Conservation (phyloP, 2,329 filamentous ascomycete genomes). For the Paraphaeosphaeria sporulosa region DNA sequence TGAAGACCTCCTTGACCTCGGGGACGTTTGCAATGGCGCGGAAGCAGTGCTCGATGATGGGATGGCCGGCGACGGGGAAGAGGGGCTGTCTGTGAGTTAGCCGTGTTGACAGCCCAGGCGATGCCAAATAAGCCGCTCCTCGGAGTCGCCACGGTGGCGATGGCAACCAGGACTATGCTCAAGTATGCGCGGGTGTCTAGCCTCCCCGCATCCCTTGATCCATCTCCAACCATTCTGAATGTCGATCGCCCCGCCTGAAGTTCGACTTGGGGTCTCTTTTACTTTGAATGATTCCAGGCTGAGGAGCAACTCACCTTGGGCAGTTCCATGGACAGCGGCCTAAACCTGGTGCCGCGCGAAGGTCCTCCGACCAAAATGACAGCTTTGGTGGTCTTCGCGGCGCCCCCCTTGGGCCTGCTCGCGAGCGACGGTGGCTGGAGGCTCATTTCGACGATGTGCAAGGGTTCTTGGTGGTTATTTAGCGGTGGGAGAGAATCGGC, state of each 20-base stretch:
- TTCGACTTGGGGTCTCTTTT: background rate
- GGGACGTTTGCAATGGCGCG: slow-evolving; percentile 89
- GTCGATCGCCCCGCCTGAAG: background rate
- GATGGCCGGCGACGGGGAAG: slow-evolving; percentile 97
- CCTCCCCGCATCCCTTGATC: background rate
- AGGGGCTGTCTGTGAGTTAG: slow-evolving; percentile 70
- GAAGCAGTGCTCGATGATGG: slow-evolving; percentile 98
- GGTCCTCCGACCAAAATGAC: slow-evolving; percentile 96
- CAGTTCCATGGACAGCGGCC: slow-evolving; percentile 91
- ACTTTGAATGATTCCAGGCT: background rate
- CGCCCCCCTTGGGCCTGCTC: slow-evolving; percentile 43
- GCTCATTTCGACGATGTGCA: slow-evolving; percentile 37
- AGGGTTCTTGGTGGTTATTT: slow-evolving; percentile 2
- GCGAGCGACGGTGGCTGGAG: slow-evolving; percentile 48
- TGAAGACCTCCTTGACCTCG: slow-evolving; percentile 92
- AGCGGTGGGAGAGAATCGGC: background rate
- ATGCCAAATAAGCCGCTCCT: background rate
- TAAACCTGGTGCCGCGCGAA: slow-evolving; percentile 93
- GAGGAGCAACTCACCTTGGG: slow-evolving; percentile 74
- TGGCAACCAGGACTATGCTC: background rate
- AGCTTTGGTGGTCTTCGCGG: slow-evolving; percentile 76
- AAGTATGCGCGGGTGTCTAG: background rate
- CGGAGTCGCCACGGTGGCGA: slow-evolving; percentile 12
- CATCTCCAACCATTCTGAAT: background rate
- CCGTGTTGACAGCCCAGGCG: slow-evolving; percentile 14